phyloP scores from a whole-genome alignment of 257 asterid genomes.

The Solanum arcanum region DNA sequence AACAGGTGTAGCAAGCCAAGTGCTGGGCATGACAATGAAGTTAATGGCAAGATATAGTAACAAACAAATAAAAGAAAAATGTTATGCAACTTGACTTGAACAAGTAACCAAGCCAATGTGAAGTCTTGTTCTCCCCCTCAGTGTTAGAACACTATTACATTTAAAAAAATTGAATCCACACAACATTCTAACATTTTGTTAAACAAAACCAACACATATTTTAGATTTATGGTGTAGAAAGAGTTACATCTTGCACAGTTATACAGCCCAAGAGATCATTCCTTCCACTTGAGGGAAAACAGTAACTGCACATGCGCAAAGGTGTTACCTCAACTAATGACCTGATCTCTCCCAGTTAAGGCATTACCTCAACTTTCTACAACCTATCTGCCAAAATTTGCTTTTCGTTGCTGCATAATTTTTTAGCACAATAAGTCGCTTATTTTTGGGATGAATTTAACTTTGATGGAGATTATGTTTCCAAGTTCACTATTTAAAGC shows the following conservation, averaged over 20 bases:
- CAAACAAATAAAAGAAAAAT: neutral
- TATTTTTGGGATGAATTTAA: neutral
- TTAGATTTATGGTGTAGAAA: neutral
- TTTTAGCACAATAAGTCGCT: neutral
- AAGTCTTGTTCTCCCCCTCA: neutral
- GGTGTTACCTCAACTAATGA: neutral
- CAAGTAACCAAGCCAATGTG: neutral
- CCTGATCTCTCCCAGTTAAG: neutral
- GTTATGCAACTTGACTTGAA: neutral
- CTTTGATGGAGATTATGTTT: neutral
- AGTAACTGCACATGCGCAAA: neutral
- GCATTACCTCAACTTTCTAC: neutral
- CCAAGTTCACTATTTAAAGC: neutral
- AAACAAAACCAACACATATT: neutral
- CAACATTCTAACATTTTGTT: neutral
- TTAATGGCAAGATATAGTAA: no score
- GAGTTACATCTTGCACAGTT: neutral
- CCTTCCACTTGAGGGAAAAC: neutral
- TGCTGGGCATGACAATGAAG: neutral
- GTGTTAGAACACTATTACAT: neutral
- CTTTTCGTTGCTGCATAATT: neutral
- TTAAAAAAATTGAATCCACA: neutral
- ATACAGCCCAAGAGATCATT: neutral
- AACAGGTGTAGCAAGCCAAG: neutral
- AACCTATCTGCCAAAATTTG: neutral